Conservation (phyloP, 108 stramenopile species). For the Schizochytrium sp. region DNA sequence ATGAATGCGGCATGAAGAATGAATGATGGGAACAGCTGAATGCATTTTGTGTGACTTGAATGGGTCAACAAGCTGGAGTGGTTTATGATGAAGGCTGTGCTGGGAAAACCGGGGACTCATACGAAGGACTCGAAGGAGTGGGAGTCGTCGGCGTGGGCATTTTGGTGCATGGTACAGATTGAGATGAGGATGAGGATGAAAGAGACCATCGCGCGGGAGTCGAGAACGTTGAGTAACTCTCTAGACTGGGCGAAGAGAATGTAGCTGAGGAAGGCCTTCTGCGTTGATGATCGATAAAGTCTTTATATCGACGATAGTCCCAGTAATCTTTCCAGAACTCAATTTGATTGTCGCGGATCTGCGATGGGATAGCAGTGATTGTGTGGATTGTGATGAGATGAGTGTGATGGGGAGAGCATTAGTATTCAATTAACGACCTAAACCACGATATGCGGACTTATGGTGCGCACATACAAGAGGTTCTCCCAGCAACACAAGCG, state of each 20-base stretch:
- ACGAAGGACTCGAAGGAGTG: background rate
- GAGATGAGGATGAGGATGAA: background rate
- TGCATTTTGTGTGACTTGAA: too few relatives aligned
- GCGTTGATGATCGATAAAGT: background rate
- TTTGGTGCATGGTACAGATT: background rate
- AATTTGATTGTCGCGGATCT: slow-evolving; percentile 34
- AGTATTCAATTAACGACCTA: too few relatives aligned
- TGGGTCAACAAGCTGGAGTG: background rate
- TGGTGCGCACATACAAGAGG: background rate
- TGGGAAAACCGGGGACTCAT: background rate
- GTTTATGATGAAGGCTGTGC: background rate
- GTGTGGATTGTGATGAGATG: too few relatives aligned
- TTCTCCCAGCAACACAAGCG: background rate
- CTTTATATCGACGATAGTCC: slow-evolving; percentile 50
- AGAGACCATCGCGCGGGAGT: background rate
- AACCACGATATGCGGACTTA: too few relatives aligned
- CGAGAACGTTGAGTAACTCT: too few relatives aligned
- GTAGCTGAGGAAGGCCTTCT: too few relatives aligned
- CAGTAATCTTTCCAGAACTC: slow-evolving; percentile 52
- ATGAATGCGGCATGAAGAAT: too few relatives aligned
- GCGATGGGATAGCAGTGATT: background rate
- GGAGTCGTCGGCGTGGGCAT: background rate
- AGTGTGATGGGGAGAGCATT: too few relatives aligned
- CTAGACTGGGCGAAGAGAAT: too few relatives aligned
- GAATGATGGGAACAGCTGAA: too few relatives aligned